Conservation (phyloP, 1,284 basidiomycete genomes). For the Cryptococcus sp. region DNA sequence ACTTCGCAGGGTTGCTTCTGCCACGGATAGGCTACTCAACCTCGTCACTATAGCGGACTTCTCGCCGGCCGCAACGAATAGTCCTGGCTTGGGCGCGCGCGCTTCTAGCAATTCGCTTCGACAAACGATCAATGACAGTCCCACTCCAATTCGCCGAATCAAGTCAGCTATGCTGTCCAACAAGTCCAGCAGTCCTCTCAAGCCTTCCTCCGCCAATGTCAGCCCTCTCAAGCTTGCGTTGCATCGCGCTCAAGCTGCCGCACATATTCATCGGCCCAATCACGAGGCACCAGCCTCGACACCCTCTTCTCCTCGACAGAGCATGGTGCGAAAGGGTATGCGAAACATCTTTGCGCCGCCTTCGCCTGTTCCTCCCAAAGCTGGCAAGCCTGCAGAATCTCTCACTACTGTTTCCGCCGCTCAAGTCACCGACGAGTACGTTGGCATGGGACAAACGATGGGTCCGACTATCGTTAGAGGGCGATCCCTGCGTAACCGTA, state of each 20-base stretch:
- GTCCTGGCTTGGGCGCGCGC: conserved; percentile 16
- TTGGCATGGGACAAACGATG: conserved; percentile 19
- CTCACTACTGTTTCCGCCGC: conserved; percentile 3
- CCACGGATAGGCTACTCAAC: conserved; percentile 37
- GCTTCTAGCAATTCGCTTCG: conserved; percentile 26
- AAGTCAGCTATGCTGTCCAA: conserved; percentile 29
- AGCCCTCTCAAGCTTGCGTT: conserved; percentile 42
- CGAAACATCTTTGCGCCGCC: conserved; percentile 43
- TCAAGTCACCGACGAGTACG: conserved; percentile 15
- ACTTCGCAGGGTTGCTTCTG: conserved; percentile 35
- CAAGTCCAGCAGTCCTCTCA: conserved; percentile 28
- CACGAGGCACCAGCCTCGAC: background rate
- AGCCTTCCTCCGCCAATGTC: conserved; percentile 14
- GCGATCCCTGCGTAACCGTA: conserved; percentile 8
- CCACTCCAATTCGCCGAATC: conserved; percentile 35
- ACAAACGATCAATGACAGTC: conserved; percentile 25
- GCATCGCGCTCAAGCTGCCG: conserved; percentile 3
- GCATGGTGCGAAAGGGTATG: conserved; percentile 41
- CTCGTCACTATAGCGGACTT: conserved; percentile 32
- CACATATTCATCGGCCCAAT: background rate
- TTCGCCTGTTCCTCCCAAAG: conserved; percentile 23
- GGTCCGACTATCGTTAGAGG: conserved; percentile 10
- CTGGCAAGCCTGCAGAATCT: conserved; percentile 2
- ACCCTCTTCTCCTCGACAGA: conserved; percentile 20
- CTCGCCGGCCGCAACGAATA: conserved; percentile 23